Evolutionary conservation across 2,329 filamentous ascomycete species (phyloP).

Genomic region (Phialophora chinensis): DNA sequence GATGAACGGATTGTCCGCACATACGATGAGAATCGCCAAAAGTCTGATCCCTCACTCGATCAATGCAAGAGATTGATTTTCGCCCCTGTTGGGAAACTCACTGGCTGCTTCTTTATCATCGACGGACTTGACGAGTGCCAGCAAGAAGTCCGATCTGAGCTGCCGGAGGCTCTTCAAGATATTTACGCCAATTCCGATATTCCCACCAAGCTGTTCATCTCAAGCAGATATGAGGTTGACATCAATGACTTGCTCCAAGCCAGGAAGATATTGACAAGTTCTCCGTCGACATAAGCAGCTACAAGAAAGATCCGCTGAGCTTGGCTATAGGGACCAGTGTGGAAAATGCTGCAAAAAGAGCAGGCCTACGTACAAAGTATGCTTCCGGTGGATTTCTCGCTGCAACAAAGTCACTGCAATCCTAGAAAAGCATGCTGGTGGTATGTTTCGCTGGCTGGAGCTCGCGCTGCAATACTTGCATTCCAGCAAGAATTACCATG

Average conservation of each 20-base stretch:
- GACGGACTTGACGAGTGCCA: constrained; percentile 2
- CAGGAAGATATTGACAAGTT: not conserved
- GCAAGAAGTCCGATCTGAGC: not conserved
- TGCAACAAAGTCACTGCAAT: not conserved
- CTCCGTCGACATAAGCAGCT: not conserved
- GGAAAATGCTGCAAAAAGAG: not conserved
- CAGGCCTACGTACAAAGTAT: not conserved
- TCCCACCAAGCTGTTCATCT: not conserved
- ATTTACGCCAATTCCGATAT: not conserved
- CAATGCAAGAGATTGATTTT: not conserved
- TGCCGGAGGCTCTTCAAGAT: not conserved
- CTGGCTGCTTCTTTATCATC: not conserved
- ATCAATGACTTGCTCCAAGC: not conserved
- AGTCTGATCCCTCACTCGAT: not conserved
- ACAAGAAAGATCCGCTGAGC: not conserved
- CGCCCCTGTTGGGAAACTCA: not conserved
- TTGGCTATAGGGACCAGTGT: not conserved
- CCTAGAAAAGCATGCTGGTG: not conserved
- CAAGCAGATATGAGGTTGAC: not conserved
- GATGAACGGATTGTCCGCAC: not conserved
- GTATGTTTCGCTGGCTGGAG: constrained; percentile 1
- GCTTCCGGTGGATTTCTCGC: not conserved
- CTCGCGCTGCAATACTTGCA: constrained; percentile 1
- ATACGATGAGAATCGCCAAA: not conserved
- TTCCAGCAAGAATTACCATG: constrained; percentile 1